Evolutionary conservation across 2,329 filamentous ascomycete genomes (phyloP).

Genomic region (Colletotrichum liriopes): DNA sequence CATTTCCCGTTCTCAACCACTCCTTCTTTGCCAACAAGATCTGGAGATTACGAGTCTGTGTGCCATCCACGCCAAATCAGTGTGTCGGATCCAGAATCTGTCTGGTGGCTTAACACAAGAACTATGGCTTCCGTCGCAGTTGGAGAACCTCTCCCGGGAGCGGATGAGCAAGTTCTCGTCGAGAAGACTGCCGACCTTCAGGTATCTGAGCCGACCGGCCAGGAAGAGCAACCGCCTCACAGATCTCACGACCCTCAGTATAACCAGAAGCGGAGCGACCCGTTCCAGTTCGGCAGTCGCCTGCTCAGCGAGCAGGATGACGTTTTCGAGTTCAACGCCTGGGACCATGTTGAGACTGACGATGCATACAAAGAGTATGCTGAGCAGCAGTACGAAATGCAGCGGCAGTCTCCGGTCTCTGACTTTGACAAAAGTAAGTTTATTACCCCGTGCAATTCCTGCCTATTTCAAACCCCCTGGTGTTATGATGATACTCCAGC

Average conservation of each 20-base stretch:
- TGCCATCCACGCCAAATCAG: constrained; percentile 11
- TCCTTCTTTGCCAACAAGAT: constrained; percentile 19
- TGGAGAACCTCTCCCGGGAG: constrained; percentile 17
- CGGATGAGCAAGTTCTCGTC: constrained; percentile 43
- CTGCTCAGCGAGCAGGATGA: constrained; percentile 87
- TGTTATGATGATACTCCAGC: constrained; percentile 50
- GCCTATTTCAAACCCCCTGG: constrained; percentile 41
- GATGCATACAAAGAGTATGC: constrained; percentile 89
- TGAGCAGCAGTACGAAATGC: constrained; percentile 86
- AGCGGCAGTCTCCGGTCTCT: constrained; percentile 88
- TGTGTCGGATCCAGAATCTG: neutral
- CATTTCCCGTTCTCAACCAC: neutral
- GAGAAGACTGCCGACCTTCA: constrained; percentile 47
- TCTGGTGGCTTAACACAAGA: constrained; percentile 4
- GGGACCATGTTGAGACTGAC: constrained; percentile 98
- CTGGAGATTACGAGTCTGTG: constrained; percentile 20
- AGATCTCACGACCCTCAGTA: constrained; percentile 80
- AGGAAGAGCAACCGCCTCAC: constrained; percentile 65
- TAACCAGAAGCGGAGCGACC: constrained; percentile 90
- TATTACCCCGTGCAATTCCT: constrained; percentile 2
- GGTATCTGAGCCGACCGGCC: constrained; percentile 35
- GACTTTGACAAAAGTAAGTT: constrained; percentile 90
- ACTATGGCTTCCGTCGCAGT: constrained; percentile 34
- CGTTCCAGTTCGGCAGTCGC: constrained; percentile 95
- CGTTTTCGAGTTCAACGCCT: constrained; percentile 97